These are phyloP conservation scores for Lunularia cruciata DNA, from an alignment of 225 moss, liverwort and hornwort genomes.

Conservation along the genomic window DNA sequence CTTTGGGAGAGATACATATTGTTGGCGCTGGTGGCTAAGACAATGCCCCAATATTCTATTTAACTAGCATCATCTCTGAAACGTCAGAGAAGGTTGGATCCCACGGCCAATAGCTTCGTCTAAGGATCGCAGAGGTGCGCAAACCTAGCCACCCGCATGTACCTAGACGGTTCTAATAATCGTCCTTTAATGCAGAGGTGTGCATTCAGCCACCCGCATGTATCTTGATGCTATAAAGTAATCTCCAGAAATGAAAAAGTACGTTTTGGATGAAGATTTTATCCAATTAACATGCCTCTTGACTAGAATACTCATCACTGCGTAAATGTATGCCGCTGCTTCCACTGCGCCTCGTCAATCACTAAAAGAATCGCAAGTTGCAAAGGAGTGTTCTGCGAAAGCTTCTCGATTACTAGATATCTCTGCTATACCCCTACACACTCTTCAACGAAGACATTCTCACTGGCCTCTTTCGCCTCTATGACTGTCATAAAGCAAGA, in stretches of 20 bases:
- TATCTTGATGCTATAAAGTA: neutral
- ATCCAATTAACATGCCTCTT: no score
- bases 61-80: neutral
- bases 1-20: neutral
- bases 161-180: neutral
- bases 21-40: neutral
- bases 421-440: no score
- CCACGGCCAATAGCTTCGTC: neutral
- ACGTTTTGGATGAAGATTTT: no score
- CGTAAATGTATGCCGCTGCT: neutral
- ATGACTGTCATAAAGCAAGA: no score
- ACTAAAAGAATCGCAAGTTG: neutral
- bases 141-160: constrained; percentile 19
- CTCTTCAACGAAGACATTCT: no score
- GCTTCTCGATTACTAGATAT: no score
- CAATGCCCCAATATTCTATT: neutral
- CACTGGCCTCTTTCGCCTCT: no score
- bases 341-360: neutral
- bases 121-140: constrained; percentile 6
- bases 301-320: no score
- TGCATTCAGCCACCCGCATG: constrained; percentile 14
- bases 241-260: no score
- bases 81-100: neutral
- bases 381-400: neutral
- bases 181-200: neutral